These are phyloP conservation scores for Tritrichomonas musculus DNA, from an alignment of 208 protist species.

Conservation along the genomic window DNA sequence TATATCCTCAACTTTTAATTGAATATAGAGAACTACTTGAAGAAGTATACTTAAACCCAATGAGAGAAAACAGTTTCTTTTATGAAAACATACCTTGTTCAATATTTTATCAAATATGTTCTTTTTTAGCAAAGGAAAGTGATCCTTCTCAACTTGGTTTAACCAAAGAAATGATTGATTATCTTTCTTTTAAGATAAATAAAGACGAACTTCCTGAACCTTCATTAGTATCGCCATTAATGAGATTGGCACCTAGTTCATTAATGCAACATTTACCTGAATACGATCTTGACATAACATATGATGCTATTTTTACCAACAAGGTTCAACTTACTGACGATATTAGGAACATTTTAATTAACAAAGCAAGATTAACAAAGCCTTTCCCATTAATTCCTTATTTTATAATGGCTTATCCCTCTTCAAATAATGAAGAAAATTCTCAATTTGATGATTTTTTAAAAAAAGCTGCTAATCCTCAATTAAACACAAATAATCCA, in stretches of 20 bases:
- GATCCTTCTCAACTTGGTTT: background rate
- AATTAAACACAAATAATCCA: background rate
- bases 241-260: too few species aligned
- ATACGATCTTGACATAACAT: too few species aligned
- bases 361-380: background rate
- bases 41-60: too few species aligned
- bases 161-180: background rate
- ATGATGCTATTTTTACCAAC: background rate
- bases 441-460: background rate
- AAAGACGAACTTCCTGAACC: too few species aligned
- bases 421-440: too few species aligned
- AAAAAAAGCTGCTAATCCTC: background rate
- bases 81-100: background rate
- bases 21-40: background rate
- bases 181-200: too few species aligned
- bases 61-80: too few species aligned
- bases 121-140: background rate
- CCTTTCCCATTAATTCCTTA: background rate
- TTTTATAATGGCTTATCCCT: too few species aligned
- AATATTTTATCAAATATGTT: background rate
- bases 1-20: background rate
- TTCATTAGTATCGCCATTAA: too few species aligned
- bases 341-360: background rate
- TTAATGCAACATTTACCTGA: too few species aligned
- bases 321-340: background rate